Evolutionary conservation across 208 protist genomes (phyloP).

Genomic region (Leishmania amazonensis): DNA sequence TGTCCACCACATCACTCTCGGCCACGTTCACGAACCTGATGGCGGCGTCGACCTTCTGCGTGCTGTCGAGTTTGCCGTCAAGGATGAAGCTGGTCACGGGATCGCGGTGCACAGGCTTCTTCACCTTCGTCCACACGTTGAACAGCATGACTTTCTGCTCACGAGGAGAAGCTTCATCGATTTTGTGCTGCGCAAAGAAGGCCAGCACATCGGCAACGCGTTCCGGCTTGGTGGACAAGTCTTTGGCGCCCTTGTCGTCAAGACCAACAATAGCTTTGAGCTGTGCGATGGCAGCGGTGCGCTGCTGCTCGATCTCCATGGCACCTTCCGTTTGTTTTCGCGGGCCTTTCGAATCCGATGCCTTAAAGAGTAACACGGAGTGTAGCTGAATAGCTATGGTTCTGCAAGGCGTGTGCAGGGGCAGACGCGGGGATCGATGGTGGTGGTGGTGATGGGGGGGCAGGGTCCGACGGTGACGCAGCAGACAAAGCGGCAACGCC

Average conservation of each 20-base stretch:
- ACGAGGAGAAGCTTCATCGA: constrained; percentile 53
- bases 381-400: background rate
- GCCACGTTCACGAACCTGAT: constrained; percentile 75
- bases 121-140: constrained; percentile 87
- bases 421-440: background rate
- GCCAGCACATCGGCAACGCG: constrained; percentile 81
- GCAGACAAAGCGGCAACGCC: background rate
- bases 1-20: constrained; percentile 45
- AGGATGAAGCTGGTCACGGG: constrained; percentile 64
- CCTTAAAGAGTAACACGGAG: background rate
- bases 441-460: background rate
- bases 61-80: constrained; percentile 66
- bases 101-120: constrained; percentile 69
- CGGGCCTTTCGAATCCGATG: background rate
- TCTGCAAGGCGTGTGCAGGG: constrained; percentile 3
- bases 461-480: background rate
- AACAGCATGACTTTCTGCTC: constrained; percentile 90
- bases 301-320: constrained; percentile 32
- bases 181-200: constrained; percentile 66
- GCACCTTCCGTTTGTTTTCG: background rate
- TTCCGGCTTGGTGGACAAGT: constrained; percentile 86
- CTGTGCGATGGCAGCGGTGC: constrained; percentile 37
- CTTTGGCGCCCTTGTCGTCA: constrained; percentile 88
- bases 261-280: constrained; percentile 85
- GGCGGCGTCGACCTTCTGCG: constrained; percentile 88